Base-by-base conservation (phyloP, 768 basidiomycete genomes). In the Phaeotremella skinneri region DNA sequence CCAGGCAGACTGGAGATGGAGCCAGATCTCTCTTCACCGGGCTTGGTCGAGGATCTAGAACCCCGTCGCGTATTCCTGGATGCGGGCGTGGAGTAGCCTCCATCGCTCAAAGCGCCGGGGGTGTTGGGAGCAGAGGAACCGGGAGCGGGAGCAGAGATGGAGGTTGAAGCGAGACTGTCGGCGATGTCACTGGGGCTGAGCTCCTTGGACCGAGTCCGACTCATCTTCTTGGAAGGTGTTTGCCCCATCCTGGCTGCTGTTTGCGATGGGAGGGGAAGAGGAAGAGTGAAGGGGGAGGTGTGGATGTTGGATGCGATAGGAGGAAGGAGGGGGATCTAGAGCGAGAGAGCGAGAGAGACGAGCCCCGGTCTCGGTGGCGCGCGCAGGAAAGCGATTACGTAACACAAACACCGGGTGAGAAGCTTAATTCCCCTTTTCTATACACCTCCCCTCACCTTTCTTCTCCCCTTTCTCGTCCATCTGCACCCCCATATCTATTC, bases 141-240 rank as follows among this genome's bases (percentile, higher is more conserved):
- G 20, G 52, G 39, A 7, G 62, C 21, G 1, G 31, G 32, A 13
- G 58, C 42, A 9, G 62, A 59, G 42, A 70, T 67, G 23, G 55
- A 57, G 25, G 64, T 66, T 13, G 57, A 51, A 16, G 67, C 64
- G 43, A 70, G 59, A 27, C 53, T 61, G 45, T 73, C 72, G 6
- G 73, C 63, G 47, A 73, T 63, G 55, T 76, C 75, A 34, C 53
- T 58, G 20, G 71, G 51, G 11, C 69, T 64, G 20, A 74, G 59
- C 52, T 77, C 73, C 61, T 77, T 77, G 29, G 76, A 77, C 54
- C 70, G 65, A 25, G 76, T 77, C 17, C 76, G 65, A 13, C 70
- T 67, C 56, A 77, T 66, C 64, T 75, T 75, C 63, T 77, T 77
- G 39, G 69, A 70, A 41, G 69, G 69, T 34, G 63, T 57, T 55